These are phyloP conservation scores for Fusarium sp. DNA, from an alignment of 2,329 filamentous ascomycete genomes.

Conservation along the genomic window DNA sequence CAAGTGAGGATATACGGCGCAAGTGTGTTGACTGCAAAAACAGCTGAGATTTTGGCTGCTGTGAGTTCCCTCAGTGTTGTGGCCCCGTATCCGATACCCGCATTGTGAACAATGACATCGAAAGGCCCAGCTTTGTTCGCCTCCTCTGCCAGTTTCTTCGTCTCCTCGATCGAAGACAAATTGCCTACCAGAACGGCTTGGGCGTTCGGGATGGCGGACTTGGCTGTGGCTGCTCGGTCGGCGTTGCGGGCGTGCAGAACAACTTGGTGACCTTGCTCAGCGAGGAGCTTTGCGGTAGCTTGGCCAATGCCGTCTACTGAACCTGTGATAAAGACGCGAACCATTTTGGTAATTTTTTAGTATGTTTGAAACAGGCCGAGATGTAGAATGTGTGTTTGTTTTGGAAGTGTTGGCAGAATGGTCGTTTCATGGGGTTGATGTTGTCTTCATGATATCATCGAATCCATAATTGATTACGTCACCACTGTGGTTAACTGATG, in stretches of 20 bases:
- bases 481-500: neutral
- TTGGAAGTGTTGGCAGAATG: neutral
- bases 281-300: conserved; percentile 33
- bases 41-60: conserved; percentile 29
- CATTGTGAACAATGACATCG: conserved; percentile 39
- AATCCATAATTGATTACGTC: conserved; percentile 14
- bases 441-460: conserved; percentile 20
- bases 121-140: conserved; percentile 34
- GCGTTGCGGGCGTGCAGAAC: conserved; percentile 36
- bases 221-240: conserved; percentile 33
- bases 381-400: neutral
- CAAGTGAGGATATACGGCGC: conserved; percentile 37
- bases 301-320: conserved; percentile 41
- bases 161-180: conserved; percentile 34
- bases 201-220: conserved; percentile 29
- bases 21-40: conserved; percentile 39
- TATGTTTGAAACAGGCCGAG: accelerated
- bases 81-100: conserved; percentile 37
- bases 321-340: conserved; percentile 42
- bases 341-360: conserved; percentile 6
- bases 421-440: neutral
- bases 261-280: conserved; percentile 38
- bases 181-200: conserved; percentile 26
- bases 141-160: conserved; percentile 32
- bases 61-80: conserved; percentile 25